phyloP scores from a whole-genome alignment of 768 basidiomycete species.

The Tylopilus intermedius region DNA sequence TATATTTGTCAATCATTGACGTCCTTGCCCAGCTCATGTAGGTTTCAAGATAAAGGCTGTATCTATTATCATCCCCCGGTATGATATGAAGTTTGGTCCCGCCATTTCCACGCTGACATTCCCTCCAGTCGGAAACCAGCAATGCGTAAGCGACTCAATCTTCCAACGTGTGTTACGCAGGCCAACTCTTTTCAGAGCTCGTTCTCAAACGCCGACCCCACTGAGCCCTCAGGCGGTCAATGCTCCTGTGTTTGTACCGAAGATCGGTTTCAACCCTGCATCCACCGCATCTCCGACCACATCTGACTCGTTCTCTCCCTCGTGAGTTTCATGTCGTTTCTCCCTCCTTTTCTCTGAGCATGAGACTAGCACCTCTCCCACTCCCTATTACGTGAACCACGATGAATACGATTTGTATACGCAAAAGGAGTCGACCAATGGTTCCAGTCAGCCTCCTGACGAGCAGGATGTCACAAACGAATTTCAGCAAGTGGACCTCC shows the following conservation, averaged over 20 bases:
- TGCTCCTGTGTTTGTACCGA: constrained; percentile 83
- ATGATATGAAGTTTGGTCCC: constrained; percentile 28
- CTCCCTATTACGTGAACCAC: constrained; percentile 28
- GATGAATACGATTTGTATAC: constrained; percentile 38
- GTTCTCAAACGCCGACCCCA: constrained; percentile 38
- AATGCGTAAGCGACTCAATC: constrained; percentile 23
- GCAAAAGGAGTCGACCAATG: constrained; percentile 4
- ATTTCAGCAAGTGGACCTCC: constrained; percentile 21
- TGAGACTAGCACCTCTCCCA: constrained; percentile 22
- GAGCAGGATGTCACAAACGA: constrained; percentile 16
- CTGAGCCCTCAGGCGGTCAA: constrained; percentile 67
- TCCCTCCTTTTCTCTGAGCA: constrained; percentile 8
- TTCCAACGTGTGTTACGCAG: not conserved
- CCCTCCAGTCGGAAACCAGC: constrained; percentile 18
- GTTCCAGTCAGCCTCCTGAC: constrained; percentile 7
- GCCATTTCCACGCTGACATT: constrained; percentile 12
- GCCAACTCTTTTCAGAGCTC: constrained; percentile 27
- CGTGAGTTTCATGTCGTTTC: constrained; percentile 13
- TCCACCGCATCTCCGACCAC: constrained; percentile 13
- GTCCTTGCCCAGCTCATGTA: constrained; percentile 57
- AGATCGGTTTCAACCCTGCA: constrained; percentile 44
- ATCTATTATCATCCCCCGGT: constrained; percentile 77
- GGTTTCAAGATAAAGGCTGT: constrained; percentile 84
- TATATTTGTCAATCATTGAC: not conserved
- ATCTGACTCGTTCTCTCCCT: constrained; percentile 29